A percentile compares a stretch with the other conserved stretches of the same genome.
Conservation (phyloP, 139 green algal species). For the Chlorokybus atmophyticus region DNA sequence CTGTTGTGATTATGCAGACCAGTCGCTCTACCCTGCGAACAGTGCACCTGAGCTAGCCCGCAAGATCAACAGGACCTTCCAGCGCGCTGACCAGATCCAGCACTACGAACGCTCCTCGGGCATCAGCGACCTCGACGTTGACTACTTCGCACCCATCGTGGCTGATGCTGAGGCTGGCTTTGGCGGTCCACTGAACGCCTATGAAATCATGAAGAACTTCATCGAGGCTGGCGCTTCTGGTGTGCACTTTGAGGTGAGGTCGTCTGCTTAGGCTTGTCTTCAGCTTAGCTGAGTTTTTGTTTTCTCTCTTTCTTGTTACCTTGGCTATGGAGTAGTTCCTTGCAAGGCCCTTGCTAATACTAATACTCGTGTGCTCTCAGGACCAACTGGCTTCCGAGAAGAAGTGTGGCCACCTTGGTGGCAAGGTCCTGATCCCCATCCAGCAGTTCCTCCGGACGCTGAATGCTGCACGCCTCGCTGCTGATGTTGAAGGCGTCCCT, state of each 20-base stretch:
- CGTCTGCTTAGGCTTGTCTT: too few species aligned
- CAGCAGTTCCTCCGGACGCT: background rate
- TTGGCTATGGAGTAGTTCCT: too few species aligned
- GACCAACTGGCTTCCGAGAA: slow-evolving; percentile 26
- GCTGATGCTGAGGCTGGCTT: slow-evolving; percentile 74
- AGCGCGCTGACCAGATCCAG: slow-evolving; percentile 61
- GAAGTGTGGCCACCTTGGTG: slow-evolving; percentile 33
- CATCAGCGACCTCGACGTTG: background rate
- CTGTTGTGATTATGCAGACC: too few species aligned
- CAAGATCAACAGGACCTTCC: slow-evolving; percentile 60
- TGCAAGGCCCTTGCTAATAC: too few species aligned
- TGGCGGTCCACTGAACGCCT: slow-evolving; percentile 70
- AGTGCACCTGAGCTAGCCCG: slow-evolving; percentile 50
- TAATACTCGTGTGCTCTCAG: too few species aligned
- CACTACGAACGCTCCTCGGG: slow-evolving; percentile 38
- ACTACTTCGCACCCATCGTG: slow-evolving; percentile 74
- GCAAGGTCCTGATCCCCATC: slow-evolving; percentile 27
- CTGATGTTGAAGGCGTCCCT: slow-evolving; percentile 24
- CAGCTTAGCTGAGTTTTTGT: too few species aligned
- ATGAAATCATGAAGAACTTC: slow-evolving; percentile 56
- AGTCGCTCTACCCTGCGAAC: slow-evolving; percentile 65
- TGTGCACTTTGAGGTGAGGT: slow-evolving; percentile 32
- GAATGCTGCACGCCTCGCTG: background rate
- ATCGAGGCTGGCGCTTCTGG: slow-evolving; percentile 21
- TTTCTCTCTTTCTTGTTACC: too few species aligned